A percentile compares a stretch with the other conserved stretches of the same genome.
Conservation (phyloP, 2,329 filamentous ascomycete species). For the Apiospora sp. region DNA sequence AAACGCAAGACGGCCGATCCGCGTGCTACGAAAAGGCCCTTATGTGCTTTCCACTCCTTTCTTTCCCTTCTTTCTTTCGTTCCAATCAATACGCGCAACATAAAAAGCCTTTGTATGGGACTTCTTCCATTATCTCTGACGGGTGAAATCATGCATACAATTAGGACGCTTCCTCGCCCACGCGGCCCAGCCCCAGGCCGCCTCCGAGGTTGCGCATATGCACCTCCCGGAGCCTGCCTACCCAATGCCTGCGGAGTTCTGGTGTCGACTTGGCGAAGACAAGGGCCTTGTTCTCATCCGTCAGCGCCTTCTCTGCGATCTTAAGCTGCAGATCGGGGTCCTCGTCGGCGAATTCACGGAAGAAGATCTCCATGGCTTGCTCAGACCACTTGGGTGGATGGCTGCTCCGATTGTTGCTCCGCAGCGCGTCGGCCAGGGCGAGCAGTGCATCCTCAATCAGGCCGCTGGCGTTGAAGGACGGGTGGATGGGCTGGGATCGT, state of each 20-base stretch:
- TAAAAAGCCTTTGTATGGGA: not conserved
- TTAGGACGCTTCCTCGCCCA: slow-evolving; percentile 40
- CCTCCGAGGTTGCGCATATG: slow-evolving; percentile 46
- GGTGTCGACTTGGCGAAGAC: slow-evolving; percentile 69
- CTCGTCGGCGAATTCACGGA: slow-evolving; percentile 64
- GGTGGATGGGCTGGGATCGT: slow-evolving; percentile 32
- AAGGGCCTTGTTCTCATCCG: slow-evolving; percentile 67
- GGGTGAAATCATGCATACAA: not conserved
- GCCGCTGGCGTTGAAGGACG: slow-evolving; percentile 32
- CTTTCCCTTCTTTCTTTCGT: not conserved
- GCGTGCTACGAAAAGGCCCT: slow-evolving; percentile 21
- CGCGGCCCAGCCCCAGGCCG: slow-evolving; percentile 39
- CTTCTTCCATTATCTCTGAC: not conserved
- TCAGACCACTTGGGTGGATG: slow-evolving; percentile 60
- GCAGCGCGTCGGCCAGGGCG: slow-evolving; percentile 52
- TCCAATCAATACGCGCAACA: not conserved
- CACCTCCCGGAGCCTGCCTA: slow-evolving; percentile 58
- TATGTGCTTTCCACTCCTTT: slow-evolving; percentile 13
- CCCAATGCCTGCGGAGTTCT: slow-evolving; percentile 62
- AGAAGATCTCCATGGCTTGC: slow-evolving; percentile 66
- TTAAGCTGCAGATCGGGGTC: slow-evolving; percentile 66
- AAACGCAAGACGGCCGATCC: slow-evolving; percentile 18
- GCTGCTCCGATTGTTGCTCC: slow-evolving; percentile 37
- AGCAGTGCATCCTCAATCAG: slow-evolving; percentile 48
- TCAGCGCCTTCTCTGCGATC: slow-evolving; percentile 65